Evolutionary conservation across 345 rosid species (phyloP), one percentile per base, ranked within the genome.

Genomic region (Gossypium australe): DNA sequence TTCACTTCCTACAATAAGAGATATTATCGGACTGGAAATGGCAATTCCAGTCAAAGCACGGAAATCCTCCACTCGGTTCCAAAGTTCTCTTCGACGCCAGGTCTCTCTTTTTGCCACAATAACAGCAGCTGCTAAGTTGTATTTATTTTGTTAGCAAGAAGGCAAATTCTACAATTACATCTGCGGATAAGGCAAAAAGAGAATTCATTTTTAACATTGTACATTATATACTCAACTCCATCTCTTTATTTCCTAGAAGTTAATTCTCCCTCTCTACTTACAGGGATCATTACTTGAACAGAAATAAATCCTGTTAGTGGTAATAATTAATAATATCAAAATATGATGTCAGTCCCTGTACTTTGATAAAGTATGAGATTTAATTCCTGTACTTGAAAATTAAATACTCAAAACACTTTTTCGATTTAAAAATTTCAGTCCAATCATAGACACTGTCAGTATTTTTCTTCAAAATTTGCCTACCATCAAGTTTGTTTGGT

Each of bases 1-100:
- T 85, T 94, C 96, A 73, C 85, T 88, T 73, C 98, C 98, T 22
- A 91, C 95, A 73, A 94, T 18, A 76, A 94, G 92, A 70, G 98
- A 94, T 56, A 91, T 87, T 56, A 94, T 90, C 17, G 90, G 98
- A 63, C 98, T 92, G 41, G 86, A 70, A 77, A 90, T 86, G 20
- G 85, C 84, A 76, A 92, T 88, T 80, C 96, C 97, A 75, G 93
- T 91, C 56, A 91, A 83, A 59, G 80, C 76, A 72, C 56, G 85
- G 56, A 92, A 94, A 66, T 94, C 92, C 77, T 73, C 83, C 69
- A 94, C 96, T 48, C 95, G 84, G 25, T 86, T 86, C 98, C 98
- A 91, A 67, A 92, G 77, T 81, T 86, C 94, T 68, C 78, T 88
- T 88, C 98, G 86, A 29, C 98, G 94, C 98, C 97, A 94, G 7